phyloP scores from a whole-genome alignment of 495 filamentous ascomycete genomes.

The Choiromyces venosus region DNA sequence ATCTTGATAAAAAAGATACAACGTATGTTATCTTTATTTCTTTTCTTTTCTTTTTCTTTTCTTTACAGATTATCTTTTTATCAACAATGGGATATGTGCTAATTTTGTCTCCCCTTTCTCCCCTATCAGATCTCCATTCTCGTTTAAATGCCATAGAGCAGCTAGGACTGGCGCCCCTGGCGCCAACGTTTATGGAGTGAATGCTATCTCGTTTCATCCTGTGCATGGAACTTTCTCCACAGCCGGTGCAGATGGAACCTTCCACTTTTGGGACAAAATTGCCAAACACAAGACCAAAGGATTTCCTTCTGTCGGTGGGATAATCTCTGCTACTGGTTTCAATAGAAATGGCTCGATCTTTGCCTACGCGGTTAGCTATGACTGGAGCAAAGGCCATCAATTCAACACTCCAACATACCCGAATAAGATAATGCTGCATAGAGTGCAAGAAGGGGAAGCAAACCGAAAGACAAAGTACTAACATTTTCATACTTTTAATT shows the following conservation, averaged over 20 bases:
- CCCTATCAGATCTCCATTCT: conserved; percentile 63
- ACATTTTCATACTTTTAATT: background rate
- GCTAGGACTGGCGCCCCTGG: conserved; percentile 58
- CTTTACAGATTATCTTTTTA: background rate
- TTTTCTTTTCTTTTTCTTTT: background rate
- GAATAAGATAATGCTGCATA: conserved; percentile 85
- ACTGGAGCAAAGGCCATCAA: conserved; percentile 87
- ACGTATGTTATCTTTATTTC: conserved; percentile 52
- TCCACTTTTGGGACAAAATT: conserved; percentile 88
- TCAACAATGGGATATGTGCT: background rate
- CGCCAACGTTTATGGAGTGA: conserved; percentile 80
- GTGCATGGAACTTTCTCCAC: conserved; percentile 78
- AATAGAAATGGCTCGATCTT: conserved; percentile 72
- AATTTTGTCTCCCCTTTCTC: conserved; percentile 19
- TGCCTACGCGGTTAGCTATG: conserved; percentile 86
- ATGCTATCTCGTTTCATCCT: conserved; percentile 84
- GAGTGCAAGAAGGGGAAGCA: conserved; percentile 68
- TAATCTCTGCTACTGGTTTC: conserved; percentile 74
- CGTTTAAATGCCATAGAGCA: conserved; percentile 90
- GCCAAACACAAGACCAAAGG: conserved; percentile 81
- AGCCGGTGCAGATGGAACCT: conserved; percentile 80
- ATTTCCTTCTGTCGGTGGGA: conserved; percentile 76
- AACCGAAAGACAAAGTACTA: conserved; percentile 60
- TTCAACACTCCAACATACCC: conserved; percentile 62
- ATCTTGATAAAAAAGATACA: conserved; percentile 79